Evolutionary conservation across 768 basidiomycete genomes (phyloP).

Genomic region (Hygrophorus russula): DNA sequence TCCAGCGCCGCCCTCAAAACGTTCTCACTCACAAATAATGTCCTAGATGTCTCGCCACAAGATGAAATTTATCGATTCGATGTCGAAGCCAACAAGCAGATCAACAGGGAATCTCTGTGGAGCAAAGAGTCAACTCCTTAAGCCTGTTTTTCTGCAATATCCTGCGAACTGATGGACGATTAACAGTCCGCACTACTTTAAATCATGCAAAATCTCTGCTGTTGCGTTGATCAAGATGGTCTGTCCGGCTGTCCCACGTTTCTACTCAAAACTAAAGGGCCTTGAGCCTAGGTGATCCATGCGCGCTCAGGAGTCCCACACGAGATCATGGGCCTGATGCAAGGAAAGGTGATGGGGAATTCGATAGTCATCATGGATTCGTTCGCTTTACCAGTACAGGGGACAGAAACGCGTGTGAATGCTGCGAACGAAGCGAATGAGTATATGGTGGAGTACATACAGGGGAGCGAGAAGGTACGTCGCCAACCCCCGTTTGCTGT

Average conservation of each 20-base stretch:
- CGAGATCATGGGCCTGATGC: conserved; percentile 99
- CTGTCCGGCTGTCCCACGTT: conserved; percentile 6
- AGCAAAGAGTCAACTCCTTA: conserved; percentile 52
- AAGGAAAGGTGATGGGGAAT: conserved; percentile 82
- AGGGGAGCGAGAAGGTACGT: conserved; percentile 67
- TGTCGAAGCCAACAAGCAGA: conserved; percentile 48
- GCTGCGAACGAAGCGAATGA: conserved; percentile 93
- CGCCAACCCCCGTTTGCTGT: not conserved
- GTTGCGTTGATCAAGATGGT: conserved; percentile 96
- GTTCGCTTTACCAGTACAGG: conserved; percentile 94
- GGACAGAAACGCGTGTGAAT: conserved; percentile 96
- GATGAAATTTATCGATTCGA: conserved; percentile 78
- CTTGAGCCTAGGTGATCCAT: conserved; percentile 72
- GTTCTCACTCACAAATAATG: conserved; percentile 62
- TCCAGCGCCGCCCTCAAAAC: conserved; percentile 58
- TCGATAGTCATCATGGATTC: conserved; percentile 87
- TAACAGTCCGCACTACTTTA: conserved; percentile 68
- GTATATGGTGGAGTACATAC: conserved; percentile 94
- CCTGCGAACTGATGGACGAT: conserved; percentile 1
- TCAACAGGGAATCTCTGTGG: conserved; percentile 74
- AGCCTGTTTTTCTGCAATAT: conserved; percentile 14
- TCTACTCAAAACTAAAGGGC: conserved; percentile 4
- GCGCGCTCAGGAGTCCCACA: conserved; percentile 94
- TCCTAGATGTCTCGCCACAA: conserved; percentile 58
- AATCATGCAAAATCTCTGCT: conserved; percentile 88